Evolutionary conservation across 352 stramenopile species (phyloP), one percentile per base, ranked within the genome.

Genomic region (Globisporangium cylindrosporum): DNA sequence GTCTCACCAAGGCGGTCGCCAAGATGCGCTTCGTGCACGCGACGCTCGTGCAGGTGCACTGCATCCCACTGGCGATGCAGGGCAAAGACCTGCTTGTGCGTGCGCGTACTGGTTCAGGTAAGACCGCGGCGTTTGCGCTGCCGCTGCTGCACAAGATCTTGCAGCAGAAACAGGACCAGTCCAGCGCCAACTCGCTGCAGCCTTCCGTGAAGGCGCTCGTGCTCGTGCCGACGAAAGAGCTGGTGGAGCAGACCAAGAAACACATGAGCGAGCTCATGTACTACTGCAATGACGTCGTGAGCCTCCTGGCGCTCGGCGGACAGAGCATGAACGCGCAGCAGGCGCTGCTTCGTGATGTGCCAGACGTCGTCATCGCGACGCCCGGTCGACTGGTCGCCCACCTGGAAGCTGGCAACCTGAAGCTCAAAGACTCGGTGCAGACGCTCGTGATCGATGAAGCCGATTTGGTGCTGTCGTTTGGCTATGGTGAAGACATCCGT

Each of bases 381-480:
- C 97, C 97, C 2, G 92, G 90, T 0, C 90, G 94, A n/a, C 82
- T 99, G n/a, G 88, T 99, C 62, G 77, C 86, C 5, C 89, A 97
- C 72, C 73, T 98, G 58, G 73, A 93, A 63, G 84, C 81, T 22
- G 81, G 77, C 43, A 94, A 97, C 62, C 56, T 97, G 32, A 81
- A 79, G 64, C 79, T 96, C 58, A 93, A 97, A 73, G 78, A 90
- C 59, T 97, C 90, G 64, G 92, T 99, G 22, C 87, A 99, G 75
- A 99, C 93, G 2, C 82, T 99, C 18, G 97, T 99, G 29, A 98
- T 99, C 63, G 98, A 99, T 73, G 98, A 99, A 77, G 97, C 98
- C 20, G 98, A 99, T 82, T 78, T 99, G 43, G 97, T 99, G 68
- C 88, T 99, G 20, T 99, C 94, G 27, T 99, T 98, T 80, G 94